phyloP scores from a whole-genome alignment of 306 rosid genomes.

The Adenanthera pavonina region DNA sequence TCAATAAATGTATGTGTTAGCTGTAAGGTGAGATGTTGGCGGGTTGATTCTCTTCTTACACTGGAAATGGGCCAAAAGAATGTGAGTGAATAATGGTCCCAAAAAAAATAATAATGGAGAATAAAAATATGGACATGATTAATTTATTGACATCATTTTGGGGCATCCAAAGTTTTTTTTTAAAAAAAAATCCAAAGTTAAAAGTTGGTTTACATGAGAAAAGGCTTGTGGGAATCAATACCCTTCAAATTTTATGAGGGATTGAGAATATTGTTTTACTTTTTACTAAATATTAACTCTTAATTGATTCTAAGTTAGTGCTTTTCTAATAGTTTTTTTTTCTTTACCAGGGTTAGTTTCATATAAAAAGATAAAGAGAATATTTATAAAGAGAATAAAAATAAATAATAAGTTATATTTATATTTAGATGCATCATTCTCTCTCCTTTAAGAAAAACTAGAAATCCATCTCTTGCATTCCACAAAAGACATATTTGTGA shows the following conservation, averaged over 20 bases:
- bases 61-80: slow-evolving; percentile 30
- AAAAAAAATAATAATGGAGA: too few species aligned
- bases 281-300: neutral
- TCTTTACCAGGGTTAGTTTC: too few species aligned
- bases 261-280: neutral
- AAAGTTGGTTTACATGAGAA: too few species aligned
- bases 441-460: too few species aligned
- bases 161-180: neutral
- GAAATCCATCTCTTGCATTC: too few species aligned
- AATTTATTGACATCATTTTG: slow-evolving; percentile 15
- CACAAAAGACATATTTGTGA: too few species aligned
- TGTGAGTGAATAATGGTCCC: slow-evolving; percentile 10
- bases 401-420: too few species aligned
- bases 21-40: slow-evolving; percentile 12
- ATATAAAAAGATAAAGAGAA: too few species aligned
- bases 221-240: neutral
- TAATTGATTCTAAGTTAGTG: neutral
- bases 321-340: neutral
- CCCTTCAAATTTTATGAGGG: neutral
- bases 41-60: slow-evolving; percentile 23
- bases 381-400: too few species aligned
- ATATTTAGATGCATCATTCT: too few species aligned
- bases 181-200: neutral
- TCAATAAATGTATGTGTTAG: neutral
- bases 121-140: neutral